Percentiles rank a stretch among this genome's conserved stretches.
These are phyloP conservation scores for Puccinia sorghi DNA, from an alignment of 1,284 basidiomycete genomes.

Conservation along the genomic window DNA sequence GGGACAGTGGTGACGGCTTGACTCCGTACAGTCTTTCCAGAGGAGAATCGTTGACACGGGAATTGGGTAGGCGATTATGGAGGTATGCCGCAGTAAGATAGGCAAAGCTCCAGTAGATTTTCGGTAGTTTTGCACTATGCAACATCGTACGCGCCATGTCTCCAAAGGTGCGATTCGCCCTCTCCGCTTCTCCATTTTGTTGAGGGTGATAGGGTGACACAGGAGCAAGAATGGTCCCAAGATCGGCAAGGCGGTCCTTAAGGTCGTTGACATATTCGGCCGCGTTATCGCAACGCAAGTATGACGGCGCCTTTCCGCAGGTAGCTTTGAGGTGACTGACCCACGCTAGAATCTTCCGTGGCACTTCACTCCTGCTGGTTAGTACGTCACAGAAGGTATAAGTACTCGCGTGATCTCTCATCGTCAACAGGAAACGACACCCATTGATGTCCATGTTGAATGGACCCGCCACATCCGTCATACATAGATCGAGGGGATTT, in stretches of 20 bases:
- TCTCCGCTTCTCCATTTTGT: slow-evolving; percentile 15
- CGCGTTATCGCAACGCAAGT: not conserved
- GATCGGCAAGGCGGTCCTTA: not conserved
- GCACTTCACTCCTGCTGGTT: not conserved
- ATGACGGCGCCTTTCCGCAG: not conserved
- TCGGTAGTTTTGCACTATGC: not conserved
- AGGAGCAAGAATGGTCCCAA: not conserved
- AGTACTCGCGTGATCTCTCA: slow-evolving; percentile 12
- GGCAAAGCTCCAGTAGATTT: not conserved
- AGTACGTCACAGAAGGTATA: not conserved
- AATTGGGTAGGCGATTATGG: not conserved
- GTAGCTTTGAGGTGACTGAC: not conserved
- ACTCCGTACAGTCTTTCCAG: not conserved
- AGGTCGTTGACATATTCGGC: not conserved
- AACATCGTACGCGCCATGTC: slow-evolving; percentile 23
- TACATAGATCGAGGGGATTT: not conserved
- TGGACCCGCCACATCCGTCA: not conserved
- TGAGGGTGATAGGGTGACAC: not conserved
- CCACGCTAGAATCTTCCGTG: not conserved
- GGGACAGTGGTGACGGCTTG: too few relatives aligned
- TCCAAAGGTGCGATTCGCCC: not conserved
- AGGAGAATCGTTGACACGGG: not conserved
- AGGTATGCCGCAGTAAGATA: not conserved
- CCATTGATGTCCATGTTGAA: not conserved
- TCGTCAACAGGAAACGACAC: not conserved